Percentiles rank a stretch among this genome's conserved stretches.
Conservation (phyloP, 352 stramenopile genomes). For the Phytophthora nicotianae region DNA sequence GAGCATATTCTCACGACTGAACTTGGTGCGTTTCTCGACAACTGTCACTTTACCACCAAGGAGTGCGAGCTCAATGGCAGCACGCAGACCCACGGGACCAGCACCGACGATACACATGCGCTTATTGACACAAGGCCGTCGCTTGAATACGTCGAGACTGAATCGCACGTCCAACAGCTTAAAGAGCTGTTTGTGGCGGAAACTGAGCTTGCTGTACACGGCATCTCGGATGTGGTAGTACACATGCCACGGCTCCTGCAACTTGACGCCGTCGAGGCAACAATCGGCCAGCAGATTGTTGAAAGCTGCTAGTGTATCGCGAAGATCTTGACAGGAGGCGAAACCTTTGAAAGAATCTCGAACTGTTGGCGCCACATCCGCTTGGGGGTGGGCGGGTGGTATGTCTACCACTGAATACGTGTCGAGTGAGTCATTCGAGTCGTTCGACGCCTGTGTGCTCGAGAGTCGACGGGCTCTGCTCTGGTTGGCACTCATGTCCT, state of each 20-base stretch:
- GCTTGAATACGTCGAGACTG: constrained; percentile 43
- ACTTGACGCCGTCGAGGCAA: constrained; percentile 41
- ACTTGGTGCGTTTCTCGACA: constrained; percentile 76
- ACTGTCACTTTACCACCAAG: constrained; percentile 69
- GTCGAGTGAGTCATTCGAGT: constrained; percentile 4
- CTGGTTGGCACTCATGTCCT: constrained; percentile 45
- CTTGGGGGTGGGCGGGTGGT: not conserved
- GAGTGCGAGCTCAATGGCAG: constrained; percentile 66
- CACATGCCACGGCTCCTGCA: constrained; percentile 48
- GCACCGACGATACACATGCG: constrained; percentile 68
- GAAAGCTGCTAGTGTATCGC: constrained; percentile 47
- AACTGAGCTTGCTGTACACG: constrained; percentile 54
- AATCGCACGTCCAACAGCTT: constrained; percentile 60
- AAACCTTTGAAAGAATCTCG: constrained; percentile 50
- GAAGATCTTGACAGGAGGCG: constrained; percentile 51
- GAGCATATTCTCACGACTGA: constrained; percentile 82
- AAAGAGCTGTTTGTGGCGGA: constrained; percentile 73
- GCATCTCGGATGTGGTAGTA: constrained; percentile 59
- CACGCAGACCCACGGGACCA: constrained; percentile 68
- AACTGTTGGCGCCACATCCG: constrained; percentile 15
- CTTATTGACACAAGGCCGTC: constrained; percentile 47
- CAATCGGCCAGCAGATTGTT: constrained; percentile 46
- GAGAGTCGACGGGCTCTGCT: constrained; percentile 44
- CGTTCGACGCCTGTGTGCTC: constrained; percentile 20
- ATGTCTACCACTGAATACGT: not conserved